Evolutionary conservation across 1,284 basidiomycete species (phyloP), one percentile per base, ranked within the genome.

Genomic region (Cutaneotrichosporon sp.): DNA sequence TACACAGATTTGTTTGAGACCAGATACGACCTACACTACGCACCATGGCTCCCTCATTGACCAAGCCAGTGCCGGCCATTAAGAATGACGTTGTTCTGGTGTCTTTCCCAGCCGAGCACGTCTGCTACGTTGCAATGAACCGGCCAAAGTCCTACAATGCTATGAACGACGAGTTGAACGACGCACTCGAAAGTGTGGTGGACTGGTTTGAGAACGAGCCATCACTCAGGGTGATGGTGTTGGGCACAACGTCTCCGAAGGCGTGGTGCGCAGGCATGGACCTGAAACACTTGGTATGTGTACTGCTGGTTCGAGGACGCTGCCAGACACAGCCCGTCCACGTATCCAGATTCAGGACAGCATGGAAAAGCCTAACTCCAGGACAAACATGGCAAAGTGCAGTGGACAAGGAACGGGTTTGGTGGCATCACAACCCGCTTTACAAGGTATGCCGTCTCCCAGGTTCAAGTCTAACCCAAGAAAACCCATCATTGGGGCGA

Each of bases 201-300:
- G 54, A 53, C 54, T 59, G 57, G 57, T 59, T 49, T 38, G 57
- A 59, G 51, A 22, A 8, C 13, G 57, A 59, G 51, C 54, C 54
- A 7, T 41, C 33, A 21, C 54, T 59, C 7, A 50, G 54, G 38
- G 57, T 59, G 12, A 49, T 46, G 4, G 30, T 59, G 2, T 51
- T 59, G 17, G 54, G 54, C 12, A 45, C 37, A 15, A 59, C 57
- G 8, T 50, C 39, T 38, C 18, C 35, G 15, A 50, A 46, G 40
- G 57, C 54, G 26, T 59, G 51, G 51, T 59, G 57, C 33, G 57
- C 57, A 4, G 57, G 57, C 2, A 54, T 54, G 5, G 57, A 59
- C 46, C 51, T 59, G 18, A 53, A 54, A 37, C 51, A 49, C 8
- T 51, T 54, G 51, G 57, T 59, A 35, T 41, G 57, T 54, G 7